Percentiles rank a stretch among this genome's conserved stretches.
Conservation (phyloP, 2,329 filamentous ascomycete species). For the Monosporascus sp. region DNA sequence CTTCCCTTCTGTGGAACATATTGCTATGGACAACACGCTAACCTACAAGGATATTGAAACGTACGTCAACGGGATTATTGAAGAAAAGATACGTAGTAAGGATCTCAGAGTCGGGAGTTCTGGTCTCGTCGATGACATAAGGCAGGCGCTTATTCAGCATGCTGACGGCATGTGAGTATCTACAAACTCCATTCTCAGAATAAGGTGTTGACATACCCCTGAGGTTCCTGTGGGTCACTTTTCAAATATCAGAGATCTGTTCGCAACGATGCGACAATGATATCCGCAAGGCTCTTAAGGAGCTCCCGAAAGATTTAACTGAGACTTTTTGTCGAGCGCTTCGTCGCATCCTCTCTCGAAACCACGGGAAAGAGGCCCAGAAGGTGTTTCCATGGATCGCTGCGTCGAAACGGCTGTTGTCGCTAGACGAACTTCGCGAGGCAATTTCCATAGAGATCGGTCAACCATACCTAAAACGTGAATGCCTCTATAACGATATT, state of each 20-base stretch:
- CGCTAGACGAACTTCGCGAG: constrained; percentile 32
- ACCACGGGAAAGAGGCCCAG: constrained; percentile 8
- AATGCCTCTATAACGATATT: constrained; percentile 22
- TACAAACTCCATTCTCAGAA: neutral
- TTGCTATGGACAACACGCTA: constrained; percentile 7
- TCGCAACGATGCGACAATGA: constrained; percentile 10
- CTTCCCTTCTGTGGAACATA: constrained; percentile 2
- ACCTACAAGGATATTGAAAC: constrained; percentile 12
- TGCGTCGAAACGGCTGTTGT: constrained; percentile 26
- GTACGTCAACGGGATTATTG: constrained; percentile 13
- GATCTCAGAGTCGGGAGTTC: constrained; percentile 7
- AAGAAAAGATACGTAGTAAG: constrained; percentile 6
- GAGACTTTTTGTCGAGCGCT: constrained; percentile 20
- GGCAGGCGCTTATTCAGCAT: constrained; percentile 18
- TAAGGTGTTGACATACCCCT: constrained; percentile 1
- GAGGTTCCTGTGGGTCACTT: constrained; percentile 16
- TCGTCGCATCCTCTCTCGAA: too few species aligned
- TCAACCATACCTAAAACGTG: constrained; percentile 16
- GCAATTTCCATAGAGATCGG: constrained; percentile 30
- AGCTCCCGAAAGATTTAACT: constrained; percentile 26
- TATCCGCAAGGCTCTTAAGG: constrained; percentile 21
- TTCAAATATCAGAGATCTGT: constrained; percentile 13
- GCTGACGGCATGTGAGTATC: constrained; percentile 29
- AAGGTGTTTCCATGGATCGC: constrained; percentile 29
- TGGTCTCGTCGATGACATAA: constrained; percentile 18